Conservation (phyloP, 805 yeast species). For the Debaryomyces hansenii region DNA sequence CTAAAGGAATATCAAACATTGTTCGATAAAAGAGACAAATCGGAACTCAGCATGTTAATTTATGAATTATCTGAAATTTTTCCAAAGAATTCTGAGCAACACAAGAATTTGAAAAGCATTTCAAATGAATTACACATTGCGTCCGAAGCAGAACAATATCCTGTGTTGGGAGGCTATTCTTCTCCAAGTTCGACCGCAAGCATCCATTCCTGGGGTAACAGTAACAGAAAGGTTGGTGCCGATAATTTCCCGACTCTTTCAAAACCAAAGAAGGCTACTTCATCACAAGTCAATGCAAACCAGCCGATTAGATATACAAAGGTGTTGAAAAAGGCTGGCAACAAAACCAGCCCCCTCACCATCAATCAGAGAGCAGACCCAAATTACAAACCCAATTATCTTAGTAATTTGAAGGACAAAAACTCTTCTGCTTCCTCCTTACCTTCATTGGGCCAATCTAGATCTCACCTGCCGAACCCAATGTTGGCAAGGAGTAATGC, state of each 20-base stretch:
- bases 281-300: slow-evolving; percentile 13
- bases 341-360: slow-evolving; percentile 6
- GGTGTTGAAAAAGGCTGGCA: slow-evolving; percentile 21
- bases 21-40: slow-evolving; percentile 35
- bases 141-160: slow-evolving; percentile 44
- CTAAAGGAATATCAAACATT: slow-evolving; percentile 45
- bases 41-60: slow-evolving; percentile 57
- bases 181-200: slow-evolving; percentile 8
- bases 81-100: slow-evolving; percentile 45
- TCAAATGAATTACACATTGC: slow-evolving; percentile 20
- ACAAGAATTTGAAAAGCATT: slow-evolving; percentile 32
- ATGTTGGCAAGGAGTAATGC: slow-evolving; percentile 24
- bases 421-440: slow-evolving; percentile 23
- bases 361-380: slow-evolving; percentile 18
- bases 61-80: slow-evolving; percentile 61
- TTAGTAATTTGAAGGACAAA: slow-evolving; percentile 17
- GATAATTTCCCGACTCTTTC: slow-evolving; percentile 35
- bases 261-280: slow-evolving; percentile 21
- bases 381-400: slow-evolving; percentile 31
- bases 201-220: slow-evolving; percentile 28
- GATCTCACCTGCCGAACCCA: slow-evolving; percentile 15
- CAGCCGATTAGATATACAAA: slow-evolving; percentile 38
- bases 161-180: slow-evolving; percentile 39
- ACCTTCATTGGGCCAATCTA: slow-evolving; percentile 27
- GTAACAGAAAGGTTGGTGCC: slow-evolving; percentile 6